phyloP scores from a whole-genome alignment of 2,329 filamentous ascomycete species.

The Fusarium illudens region DNA sequence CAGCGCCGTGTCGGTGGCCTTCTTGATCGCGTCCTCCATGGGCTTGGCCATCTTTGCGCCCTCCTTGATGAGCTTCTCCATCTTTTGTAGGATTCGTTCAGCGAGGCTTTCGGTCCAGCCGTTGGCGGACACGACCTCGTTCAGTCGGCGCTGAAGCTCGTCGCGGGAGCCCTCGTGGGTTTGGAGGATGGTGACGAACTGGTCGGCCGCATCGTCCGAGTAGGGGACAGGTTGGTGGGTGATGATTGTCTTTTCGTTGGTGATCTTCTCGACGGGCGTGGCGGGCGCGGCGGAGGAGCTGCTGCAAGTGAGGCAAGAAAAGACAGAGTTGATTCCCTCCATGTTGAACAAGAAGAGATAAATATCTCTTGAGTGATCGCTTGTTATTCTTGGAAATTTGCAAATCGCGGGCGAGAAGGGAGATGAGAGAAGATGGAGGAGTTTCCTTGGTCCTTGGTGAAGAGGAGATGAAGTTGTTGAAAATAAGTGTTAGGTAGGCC shows the following conservation, averaged over 20 bases:
- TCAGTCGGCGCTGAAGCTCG: slow-evolving; percentile 10
- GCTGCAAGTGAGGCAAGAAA: neutral
- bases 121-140: slow-evolving; percentile 13
- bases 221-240: neutral
- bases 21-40: slow-evolving; percentile 23
- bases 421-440: neutral
- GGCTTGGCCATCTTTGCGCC: slow-evolving; percentile 12
- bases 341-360: neutral
- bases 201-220: slow-evolving; percentile 16
- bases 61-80: slow-evolving; percentile 23
- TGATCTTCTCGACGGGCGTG: neutral
- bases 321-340: neutral
- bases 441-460: neutral
- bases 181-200: slow-evolving; percentile 21
- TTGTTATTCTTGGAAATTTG: neutral
- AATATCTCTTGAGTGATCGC: neutral
- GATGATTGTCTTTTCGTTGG: neutral
- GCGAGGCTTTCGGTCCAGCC: slow-evolving; percentile 34
- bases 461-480: neutral
- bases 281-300: fast-evolving
- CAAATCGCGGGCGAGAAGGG: neutral
- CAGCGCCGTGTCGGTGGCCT: slow-evolving; percentile 1
- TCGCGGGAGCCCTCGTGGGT: neutral
- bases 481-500: neutral
- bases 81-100: slow-evolving; percentile 21